These are phyloP conservation scores for Malus fusca DNA, from an alignment of 306 rosid genomes.

Conservation along the genomic window DNA sequence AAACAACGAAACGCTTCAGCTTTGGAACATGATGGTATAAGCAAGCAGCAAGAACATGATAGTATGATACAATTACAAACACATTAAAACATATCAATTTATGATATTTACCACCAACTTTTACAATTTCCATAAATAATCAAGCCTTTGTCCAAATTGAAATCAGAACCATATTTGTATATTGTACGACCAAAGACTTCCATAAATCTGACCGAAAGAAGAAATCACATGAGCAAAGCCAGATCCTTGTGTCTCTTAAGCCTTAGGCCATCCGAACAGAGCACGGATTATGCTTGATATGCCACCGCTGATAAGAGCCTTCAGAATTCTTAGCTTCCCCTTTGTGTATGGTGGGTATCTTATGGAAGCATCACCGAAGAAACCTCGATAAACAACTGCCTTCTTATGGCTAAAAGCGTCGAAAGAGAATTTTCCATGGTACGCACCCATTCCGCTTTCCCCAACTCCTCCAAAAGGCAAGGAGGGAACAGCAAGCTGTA, in stretches of 20 bases:
- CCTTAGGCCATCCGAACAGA: conserved; percentile 62
- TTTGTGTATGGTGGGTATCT: conserved; percentile 88
- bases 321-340: conserved; percentile 58
- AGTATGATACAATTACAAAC: neutral
- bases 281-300: conserved; percentile 52
- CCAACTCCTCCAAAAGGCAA: conserved; percentile 98
- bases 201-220: conserved; percentile 11
- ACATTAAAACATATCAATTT: neutral
- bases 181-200: neutral
- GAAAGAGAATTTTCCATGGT: conserved; percentile 94
- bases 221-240: neutral
- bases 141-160: neutral
- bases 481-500: conserved; percentile 69
- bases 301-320: conserved; percentile 74
- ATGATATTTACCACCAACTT: neutral
- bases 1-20: neutral
- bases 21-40: too few relatives aligned
- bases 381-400: conserved; percentile 80
- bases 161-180: neutral
- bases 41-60: too few relatives aligned
- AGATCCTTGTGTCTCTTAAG: conserved; percentile 1
- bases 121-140: neutral
- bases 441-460: conserved; percentile 92
- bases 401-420: conserved; percentile 94
- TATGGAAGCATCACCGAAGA: conserved; percentile 58